Conservation (phyloP, 2,329 filamentous ascomycete genomes). For the Hypoxylon sp. region DNA sequence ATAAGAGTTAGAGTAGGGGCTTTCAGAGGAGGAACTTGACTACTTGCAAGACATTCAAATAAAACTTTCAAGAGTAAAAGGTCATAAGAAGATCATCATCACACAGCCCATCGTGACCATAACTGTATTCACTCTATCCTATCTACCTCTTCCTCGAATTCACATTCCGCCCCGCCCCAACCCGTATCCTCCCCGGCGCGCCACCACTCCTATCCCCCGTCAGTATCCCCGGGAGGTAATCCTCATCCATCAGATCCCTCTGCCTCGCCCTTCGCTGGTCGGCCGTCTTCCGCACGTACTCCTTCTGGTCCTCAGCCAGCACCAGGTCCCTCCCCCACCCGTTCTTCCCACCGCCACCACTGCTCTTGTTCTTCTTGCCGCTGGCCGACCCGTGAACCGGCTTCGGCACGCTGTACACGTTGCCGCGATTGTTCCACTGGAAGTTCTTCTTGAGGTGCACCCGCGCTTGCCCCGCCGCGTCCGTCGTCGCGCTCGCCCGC, state of each 20-base stretch:
- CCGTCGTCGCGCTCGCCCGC: conserved; percentile 84
- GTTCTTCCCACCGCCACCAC: conserved; percentile 80
- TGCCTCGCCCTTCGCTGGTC: conserved; percentile 72
- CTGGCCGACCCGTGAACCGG: conserved; percentile 81
- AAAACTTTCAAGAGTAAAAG: neutral
- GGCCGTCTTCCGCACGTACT: conserved; percentile 73
- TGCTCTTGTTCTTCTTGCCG: conserved; percentile 71
- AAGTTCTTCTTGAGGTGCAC: conserved; percentile 93
- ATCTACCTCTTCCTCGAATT: conserved; percentile 75
- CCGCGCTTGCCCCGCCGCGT: conserved; percentile 79
- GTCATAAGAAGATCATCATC: conserved; percentile 27
- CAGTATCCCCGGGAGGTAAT: conserved; percentile 86
- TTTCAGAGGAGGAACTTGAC: neutral
- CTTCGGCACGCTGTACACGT: conserved; percentile 92
- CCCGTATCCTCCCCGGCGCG: conserved; percentile 71
- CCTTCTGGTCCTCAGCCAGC: conserved; percentile 94
- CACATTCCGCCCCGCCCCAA: conserved; percentile 86
- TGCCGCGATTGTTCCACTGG: conserved; percentile 93
- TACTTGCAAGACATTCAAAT: neutral
- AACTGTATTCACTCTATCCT: conserved; percentile 35
- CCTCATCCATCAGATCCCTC: conserved; percentile 91
- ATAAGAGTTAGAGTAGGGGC: neutral
- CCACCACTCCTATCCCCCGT: conserved; percentile 75
- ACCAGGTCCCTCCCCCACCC: conserved; percentile 89
- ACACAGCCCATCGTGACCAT: neutral